These are phyloP conservation scores for Acanthamoeba royreba DNA, from an alignment of 208 protist species.

Conservation along the genomic window DNA sequence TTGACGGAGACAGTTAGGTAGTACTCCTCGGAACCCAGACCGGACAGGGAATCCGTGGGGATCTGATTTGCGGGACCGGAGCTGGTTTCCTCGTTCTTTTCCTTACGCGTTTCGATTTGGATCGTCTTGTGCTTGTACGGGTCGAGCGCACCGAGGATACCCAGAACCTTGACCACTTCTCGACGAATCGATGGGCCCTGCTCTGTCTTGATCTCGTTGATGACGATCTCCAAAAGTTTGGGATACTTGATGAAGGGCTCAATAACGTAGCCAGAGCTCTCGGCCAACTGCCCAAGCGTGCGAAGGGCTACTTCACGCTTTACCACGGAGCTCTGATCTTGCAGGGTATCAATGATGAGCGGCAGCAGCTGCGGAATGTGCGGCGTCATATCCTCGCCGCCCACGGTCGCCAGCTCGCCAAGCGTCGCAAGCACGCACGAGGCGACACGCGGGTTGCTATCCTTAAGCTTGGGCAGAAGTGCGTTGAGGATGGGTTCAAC, in stretches of 20 bases:
- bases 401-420: conserved; percentile 79
- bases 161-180: conserved; percentile 86
- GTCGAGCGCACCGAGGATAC: conserved; percentile 90
- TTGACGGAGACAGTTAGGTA: conserved; percentile 84
- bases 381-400: conserved; percentile 67
- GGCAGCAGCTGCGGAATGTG: conserved; percentile 80
- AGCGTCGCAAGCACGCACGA: conserved; percentile 75
- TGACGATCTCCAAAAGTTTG: conserved; percentile 79
- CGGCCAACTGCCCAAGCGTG: conserved; percentile 75
- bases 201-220: conserved; percentile 80
- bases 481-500: conserved; percentile 79
- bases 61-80: neutral
- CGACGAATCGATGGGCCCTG: conserved; percentile 60
- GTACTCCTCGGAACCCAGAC: conserved; percentile 78
- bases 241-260: conserved; percentile 79
- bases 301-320: conserved; percentile 77
- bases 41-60: neutral
- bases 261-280: conserved; percentile 71
- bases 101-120: neutral
- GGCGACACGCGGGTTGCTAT: neutral
- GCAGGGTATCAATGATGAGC: conserved; percentile 83
- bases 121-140: conserved; percentile 78
- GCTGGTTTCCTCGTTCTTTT: neutral
- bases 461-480: conserved; percentile 75
- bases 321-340: conserved; percentile 77